phyloP scores from a whole-genome alignment of 371 early-diverging fungal genomes.

The Mortierella sp. region DNA sequence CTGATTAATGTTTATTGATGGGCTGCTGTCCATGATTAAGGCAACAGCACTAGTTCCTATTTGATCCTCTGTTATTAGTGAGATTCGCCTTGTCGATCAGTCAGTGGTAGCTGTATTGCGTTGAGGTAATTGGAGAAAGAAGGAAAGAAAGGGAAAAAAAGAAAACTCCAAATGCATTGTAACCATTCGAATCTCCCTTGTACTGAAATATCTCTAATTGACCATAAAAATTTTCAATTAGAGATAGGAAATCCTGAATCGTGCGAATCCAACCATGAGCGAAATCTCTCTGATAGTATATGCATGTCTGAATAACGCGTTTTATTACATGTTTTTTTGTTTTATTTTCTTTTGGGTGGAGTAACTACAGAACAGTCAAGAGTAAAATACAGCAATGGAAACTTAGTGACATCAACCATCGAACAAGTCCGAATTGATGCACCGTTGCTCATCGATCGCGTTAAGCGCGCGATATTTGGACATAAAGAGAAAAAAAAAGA shows the following conservation, averaged over 20 bases:
- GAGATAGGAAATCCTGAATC: not conserved
- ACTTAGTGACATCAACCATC: too few relatives aligned
- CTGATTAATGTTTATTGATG: not conserved
- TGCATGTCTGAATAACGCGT: too few relatives aligned
- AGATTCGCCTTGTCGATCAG: not conserved
- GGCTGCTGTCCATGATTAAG: not conserved
- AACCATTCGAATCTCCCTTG: not conserved
- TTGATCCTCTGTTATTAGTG: not conserved
- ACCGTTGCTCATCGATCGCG: not conserved
- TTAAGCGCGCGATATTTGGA: not conserved
- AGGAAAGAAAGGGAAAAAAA: not conserved
- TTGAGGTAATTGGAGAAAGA: not conserved
- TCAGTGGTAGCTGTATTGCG: not conserved
- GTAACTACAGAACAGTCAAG: too few relatives aligned
- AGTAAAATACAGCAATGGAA: too few relatives aligned
- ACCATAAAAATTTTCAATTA: not conserved
- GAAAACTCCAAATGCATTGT: not conserved
- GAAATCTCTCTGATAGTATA: too few relatives aligned
- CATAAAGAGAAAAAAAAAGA: not conserved
- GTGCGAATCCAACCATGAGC: too few relatives aligned
- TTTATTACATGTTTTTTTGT: too few relatives aligned
- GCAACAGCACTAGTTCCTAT: not conserved
- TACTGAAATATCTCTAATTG: conserved; percentile 5
- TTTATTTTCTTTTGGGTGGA: too few relatives aligned
- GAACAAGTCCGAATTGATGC: too few relatives aligned